Percentiles rank a stretch among this genome's conserved stretches.
These are phyloP conservation scores for Poa pratensis DNA, from an alignment of 176 grass and related monocot species.

Conservation along the genomic window DNA sequence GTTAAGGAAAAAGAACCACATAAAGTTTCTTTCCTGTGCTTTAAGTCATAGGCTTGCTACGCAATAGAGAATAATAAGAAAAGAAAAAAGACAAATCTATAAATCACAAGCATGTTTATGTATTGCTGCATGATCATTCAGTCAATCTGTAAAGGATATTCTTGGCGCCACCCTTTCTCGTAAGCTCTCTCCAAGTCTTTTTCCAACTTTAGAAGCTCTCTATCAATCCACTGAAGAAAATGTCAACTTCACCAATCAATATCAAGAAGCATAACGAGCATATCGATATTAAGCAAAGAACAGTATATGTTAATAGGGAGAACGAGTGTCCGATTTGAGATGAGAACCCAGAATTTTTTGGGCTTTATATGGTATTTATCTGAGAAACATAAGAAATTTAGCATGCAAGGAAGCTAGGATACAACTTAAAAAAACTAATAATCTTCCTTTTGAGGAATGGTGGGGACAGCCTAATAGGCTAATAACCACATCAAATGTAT, in stretches of 20 bases:
- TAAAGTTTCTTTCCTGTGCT: constrained; percentile 18
- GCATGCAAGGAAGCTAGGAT: constrained; percentile 31
- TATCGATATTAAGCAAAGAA: constrained; percentile 1
- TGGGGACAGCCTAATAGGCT: not conserved
- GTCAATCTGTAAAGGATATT: constrained; percentile 80
- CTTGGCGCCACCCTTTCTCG: constrained; percentile 63
- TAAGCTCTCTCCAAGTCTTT: constrained; percentile 56
- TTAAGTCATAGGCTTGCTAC: not conserved
- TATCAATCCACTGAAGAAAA: constrained; percentile 80
- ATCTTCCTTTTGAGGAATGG: constrained; percentile 1
- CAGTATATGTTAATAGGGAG: constrained; percentile 6
- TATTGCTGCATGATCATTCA: constrained; percentile 39
- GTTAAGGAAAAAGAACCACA: constrained; percentile 66
- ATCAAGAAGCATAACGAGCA: constrained; percentile 7
- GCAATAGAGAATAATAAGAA: constrained; percentile 22
- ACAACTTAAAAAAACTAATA: not conserved
- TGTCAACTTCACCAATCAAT: constrained; percentile 10
- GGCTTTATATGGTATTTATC: not conserved
- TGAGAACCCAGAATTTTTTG: constrained; percentile 16
- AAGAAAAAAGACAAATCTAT: not conserved
- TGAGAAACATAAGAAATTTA: constrained; percentile 31
- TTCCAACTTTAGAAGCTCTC: constrained; percentile 64
- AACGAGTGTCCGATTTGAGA: not conserved
- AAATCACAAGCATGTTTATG: not conserved
- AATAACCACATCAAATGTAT: constrained; percentile 8